phyloP scores from a whole-genome alignment of 2,329 filamentous ascomycete genomes.

The Sporothrix pallida region DNA sequence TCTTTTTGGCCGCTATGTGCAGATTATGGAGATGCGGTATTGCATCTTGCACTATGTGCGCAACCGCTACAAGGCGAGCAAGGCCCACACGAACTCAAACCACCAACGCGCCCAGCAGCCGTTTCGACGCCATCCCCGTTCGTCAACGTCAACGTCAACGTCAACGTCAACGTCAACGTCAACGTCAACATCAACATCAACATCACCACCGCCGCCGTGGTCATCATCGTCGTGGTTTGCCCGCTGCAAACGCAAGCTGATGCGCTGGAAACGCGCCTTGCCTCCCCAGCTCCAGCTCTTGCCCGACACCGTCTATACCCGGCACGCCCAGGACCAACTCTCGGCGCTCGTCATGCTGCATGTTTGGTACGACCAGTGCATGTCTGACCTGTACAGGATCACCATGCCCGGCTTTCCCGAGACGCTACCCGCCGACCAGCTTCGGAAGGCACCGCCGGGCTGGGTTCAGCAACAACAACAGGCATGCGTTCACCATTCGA shows the following conservation, averaged over 20 bases:
- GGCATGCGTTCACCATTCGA: constrained; percentile 5
- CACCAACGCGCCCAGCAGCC: neutral
- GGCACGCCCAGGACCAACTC: constrained; percentile 18
- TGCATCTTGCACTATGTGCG: constrained; percentile 23
- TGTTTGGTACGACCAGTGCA: constrained; percentile 29
- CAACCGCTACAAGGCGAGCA: neutral
- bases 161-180: too few relatives aligned
- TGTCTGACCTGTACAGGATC: constrained; percentile 24
- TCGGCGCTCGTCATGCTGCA: constrained; percentile 21
- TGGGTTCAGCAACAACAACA: constrained; percentile 25
- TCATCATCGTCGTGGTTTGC: neutral
- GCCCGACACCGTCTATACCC: neutral
- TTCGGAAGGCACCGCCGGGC: neutral
- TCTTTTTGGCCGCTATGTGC: constrained; percentile 12
- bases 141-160: too few relatives aligned
- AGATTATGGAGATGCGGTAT: constrained; percentile 23
- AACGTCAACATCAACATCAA: too few relatives aligned
- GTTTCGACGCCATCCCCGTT: neutral
- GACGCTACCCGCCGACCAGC: constrained; percentile 4
- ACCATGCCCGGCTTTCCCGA: constrained; percentile 27
- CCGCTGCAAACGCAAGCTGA: constrained; percentile 18
- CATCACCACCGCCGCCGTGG: constrained; percentile 14
- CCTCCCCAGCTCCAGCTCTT: neutral
- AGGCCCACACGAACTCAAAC: neutral
- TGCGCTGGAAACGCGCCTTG: neutral